Percentiles rank a stretch among this genome's conserved stretches.
phyloP scores from a whole-genome alignment of 352 stramenopile species.

The Phytophthora tentaculata region DNA sequence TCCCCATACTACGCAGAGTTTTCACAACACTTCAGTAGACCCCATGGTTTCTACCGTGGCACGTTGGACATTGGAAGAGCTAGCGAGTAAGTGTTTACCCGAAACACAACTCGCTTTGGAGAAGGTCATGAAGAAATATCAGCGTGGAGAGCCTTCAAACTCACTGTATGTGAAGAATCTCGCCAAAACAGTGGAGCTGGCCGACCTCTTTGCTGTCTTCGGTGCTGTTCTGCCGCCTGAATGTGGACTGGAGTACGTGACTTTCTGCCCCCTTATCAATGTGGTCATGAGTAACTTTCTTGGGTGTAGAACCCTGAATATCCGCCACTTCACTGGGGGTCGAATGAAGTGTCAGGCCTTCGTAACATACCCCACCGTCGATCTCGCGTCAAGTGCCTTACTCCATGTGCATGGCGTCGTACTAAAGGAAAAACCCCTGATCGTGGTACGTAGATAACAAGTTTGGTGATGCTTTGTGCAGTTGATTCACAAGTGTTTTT shows the following conservation, averaged over 20 bases:
- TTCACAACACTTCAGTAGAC: constrained; percentile 14
- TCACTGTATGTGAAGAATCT: constrained; percentile 89
- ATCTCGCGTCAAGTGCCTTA: constrained; percentile 59
- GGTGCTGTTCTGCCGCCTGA: constrained; percentile 42
- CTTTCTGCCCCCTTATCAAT: not conserved
- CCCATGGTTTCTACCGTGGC: not conserved
- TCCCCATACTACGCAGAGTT: constrained; percentile 25
- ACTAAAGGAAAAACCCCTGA: constrained; percentile 76
- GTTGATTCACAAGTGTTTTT: constrained; percentile 38
- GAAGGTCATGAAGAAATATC: constrained; percentile 80
- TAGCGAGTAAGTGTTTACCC: constrained; percentile 35
- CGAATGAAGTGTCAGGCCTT: constrained; percentile 90
- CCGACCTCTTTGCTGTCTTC: constrained; percentile 61
- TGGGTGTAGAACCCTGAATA: constrained; percentile 57
- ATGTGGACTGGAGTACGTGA: constrained; percentile 35
- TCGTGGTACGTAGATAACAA: constrained; percentile 71
- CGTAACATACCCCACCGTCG: constrained; percentile 62
- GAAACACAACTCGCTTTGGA: constrained; percentile 33
- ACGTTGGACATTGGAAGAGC: constrained; percentile 33
- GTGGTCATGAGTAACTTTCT: too few species aligned
- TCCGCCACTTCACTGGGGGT: constrained; percentile 80
- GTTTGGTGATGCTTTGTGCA: constrained; percentile 5
- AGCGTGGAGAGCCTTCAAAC: constrained; percentile 50
- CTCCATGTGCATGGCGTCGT: constrained; percentile 72
- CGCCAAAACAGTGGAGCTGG: constrained; percentile 50